Evolutionary conservation across 371 early-diverging fungal genomes (phyloP).

Genomic region (Paraphysoderma sedebokerense): DNA sequence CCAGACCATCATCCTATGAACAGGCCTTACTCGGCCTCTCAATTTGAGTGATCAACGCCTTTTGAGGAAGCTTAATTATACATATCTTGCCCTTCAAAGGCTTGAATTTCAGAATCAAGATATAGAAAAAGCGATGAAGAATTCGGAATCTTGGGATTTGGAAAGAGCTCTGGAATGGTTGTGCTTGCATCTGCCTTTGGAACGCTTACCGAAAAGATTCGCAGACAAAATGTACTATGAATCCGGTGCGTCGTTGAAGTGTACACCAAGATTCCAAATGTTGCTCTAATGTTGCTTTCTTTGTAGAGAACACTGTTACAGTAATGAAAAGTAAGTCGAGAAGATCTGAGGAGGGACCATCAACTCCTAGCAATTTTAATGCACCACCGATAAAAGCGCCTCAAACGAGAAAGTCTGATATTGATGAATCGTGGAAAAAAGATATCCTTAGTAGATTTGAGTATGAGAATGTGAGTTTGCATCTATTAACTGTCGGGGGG

Average conservation of each 20-base stretch:
- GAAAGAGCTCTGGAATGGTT: neutral
- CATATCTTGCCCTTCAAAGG: neutral
- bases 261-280: neutral
- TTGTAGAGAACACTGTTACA: neutral
- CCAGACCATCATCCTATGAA: no score
- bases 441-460: no score
- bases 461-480: no score
- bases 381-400: slow-evolving; percentile 3
- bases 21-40: no score
- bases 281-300: neutral
- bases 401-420: neutral
- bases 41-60: no score
- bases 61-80: neutral
- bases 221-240: slow-evolving; percentile 37
- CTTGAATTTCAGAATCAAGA: neutral
- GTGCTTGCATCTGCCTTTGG: slow-evolving; percentile 2
- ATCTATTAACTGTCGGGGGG: no score
- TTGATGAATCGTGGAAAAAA: neutral
- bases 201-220: slow-evolving; percentile 34
- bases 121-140: neutral
- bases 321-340: neutral
- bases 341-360: neutral
- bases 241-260: slow-evolving; percentile 10
- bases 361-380: slow-evolving; percentile 6
- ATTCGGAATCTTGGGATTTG: neutral